These are phyloP conservation scores for Coelastrella sp. DNA, from an alignment of 139 green algal species.

Conservation along the genomic window DNA sequence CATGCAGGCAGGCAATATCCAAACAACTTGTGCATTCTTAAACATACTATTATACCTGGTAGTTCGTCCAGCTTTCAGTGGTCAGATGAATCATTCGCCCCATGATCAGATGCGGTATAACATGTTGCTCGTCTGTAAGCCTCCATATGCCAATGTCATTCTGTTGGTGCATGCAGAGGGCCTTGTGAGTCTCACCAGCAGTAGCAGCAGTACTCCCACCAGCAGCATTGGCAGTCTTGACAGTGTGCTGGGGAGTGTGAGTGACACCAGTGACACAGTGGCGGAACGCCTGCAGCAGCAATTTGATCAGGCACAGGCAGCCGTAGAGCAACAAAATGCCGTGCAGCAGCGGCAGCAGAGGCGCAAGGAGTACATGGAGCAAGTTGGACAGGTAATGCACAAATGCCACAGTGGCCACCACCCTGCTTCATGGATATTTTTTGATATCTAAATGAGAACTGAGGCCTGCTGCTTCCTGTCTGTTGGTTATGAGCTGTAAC, in stretches of 20 bases:
- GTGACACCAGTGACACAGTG: constrained; percentile 10
- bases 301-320: constrained; percentile 6
- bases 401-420: too few relatives aligned
- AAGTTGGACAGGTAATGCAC: constrained; percentile 10
- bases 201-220: background rate
- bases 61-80: background rate
- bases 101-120: background rate
- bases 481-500: too few relatives aligned
- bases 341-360: constrained; percentile 33
- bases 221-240: constrained; percentile 17
- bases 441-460: background rate
- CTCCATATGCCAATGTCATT: background rate
- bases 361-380: constrained; percentile 16
- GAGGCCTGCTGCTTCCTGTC: too few relatives aligned
- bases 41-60: background rate
- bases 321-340: background rate
- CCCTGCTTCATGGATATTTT: background rate
- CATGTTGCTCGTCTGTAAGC: constrained; percentile 6
- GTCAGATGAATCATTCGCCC: background rate
- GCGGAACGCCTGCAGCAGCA: constrained; percentile 32
- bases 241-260: background rate
- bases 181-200: background rate
- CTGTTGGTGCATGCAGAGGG: background rate
- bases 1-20: too few relatives aligned
- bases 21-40: background rate